Percentiles rank a stretch among this genome's conserved stretches.
Evolutionary conservation across 371 early-diverging fungal species (phyloP).

Genomic region (Mucor irregularis): DNA sequence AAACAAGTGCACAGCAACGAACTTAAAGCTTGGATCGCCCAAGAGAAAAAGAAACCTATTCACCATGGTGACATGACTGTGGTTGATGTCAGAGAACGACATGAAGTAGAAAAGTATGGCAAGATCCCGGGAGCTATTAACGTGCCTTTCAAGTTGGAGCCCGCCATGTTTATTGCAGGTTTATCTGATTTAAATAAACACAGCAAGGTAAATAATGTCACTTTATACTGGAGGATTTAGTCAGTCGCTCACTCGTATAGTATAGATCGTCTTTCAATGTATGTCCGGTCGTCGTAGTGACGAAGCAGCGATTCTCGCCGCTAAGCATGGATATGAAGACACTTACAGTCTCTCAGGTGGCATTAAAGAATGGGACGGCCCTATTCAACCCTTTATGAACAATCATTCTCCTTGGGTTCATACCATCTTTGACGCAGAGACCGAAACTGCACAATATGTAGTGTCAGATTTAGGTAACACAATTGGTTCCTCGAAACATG

Average conservation of each 20-base stretch:
- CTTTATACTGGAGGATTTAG: not conserved
- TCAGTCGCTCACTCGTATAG: too few species aligned
- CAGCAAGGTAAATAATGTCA: constrained; percentile 9
- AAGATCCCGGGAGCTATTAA: constrained; percentile 28
- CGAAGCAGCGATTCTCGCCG: constrained; percentile 29
- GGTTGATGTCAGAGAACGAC: constrained; percentile 29
- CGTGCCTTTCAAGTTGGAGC: constrained; percentile 17
- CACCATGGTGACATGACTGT: constrained; percentile 8
- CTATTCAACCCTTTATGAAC: constrained; percentile 36
- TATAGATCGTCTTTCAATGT: constrained; percentile 42
- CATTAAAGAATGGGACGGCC: constrained; percentile 33
- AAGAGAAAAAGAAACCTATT: not conserved
- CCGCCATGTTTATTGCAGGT: constrained; percentile 17
- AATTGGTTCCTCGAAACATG: too few species aligned
- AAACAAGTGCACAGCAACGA: constrained; percentile 1
- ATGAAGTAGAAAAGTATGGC: constrained; percentile 28
- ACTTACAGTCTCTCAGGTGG: constrained; percentile 40
- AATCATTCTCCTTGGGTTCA: constrained; percentile 54
- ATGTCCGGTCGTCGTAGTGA: constrained; percentile 44
- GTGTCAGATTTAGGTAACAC: constrained; percentile 45
- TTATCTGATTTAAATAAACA: constrained; percentile 28
- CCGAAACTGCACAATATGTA: constrained; percentile 48
- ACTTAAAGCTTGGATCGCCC: constrained; percentile 1
- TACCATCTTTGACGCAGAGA: constrained; percentile 40
- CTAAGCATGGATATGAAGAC: constrained; percentile 32